Conservation (phyloP, 257 asterid genomes). For the Solanum bulbocastanum region DNA sequence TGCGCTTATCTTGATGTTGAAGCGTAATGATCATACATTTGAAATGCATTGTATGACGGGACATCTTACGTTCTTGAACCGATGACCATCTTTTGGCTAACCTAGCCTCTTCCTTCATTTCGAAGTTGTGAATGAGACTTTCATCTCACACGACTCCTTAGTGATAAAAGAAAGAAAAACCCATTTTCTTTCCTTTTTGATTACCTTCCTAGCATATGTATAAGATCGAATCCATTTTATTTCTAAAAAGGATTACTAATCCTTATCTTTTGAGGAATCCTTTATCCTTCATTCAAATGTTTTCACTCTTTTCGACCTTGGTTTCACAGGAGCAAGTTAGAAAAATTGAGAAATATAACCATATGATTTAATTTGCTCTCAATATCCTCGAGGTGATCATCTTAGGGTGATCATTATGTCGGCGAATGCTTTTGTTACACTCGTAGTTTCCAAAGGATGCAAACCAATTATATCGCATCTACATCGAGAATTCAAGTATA, state of each 20-base stretch:
- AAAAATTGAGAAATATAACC: background rate
- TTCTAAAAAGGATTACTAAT: background rate
- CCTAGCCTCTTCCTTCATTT: background rate
- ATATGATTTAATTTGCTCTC: background rate
- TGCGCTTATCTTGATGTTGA: background rate
- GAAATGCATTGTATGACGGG: background rate
- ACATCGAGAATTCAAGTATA: background rate
- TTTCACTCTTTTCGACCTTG: background rate
- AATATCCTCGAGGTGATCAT: background rate
- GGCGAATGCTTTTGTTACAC: background rate
- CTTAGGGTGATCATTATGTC: background rate
- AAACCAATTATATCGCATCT: background rate
- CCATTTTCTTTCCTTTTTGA: background rate
- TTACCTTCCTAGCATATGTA: background rate
- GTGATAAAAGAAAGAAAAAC: background rate
- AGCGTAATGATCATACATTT: background rate
- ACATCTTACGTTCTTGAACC: background rate
- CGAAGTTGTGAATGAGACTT: background rate
- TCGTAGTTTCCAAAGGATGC: background rate
- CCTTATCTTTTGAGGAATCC: background rate
- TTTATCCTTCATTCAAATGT: background rate
- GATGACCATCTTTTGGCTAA: background rate
- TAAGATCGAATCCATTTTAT: background rate
- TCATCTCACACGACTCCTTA: background rate
- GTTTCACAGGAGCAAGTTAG: background rate